Conservation (phyloP, 495 filamentous ascomycete species). For the Aspergillus asperescens region DNA sequence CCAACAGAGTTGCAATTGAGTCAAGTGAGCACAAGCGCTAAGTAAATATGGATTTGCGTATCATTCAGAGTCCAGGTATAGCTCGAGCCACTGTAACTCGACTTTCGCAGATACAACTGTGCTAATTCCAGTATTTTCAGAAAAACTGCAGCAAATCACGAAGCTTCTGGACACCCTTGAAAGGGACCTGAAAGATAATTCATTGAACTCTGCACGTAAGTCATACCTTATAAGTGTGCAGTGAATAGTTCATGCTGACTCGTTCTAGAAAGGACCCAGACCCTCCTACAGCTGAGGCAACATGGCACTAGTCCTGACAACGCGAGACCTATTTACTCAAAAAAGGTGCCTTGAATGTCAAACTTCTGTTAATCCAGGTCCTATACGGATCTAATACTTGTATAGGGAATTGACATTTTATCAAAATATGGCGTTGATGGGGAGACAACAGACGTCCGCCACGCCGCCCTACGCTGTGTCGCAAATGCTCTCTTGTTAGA, state of each 20-base stretch:
- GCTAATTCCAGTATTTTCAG: constrained; percentile 40
- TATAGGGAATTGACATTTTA: constrained; percentile 72
- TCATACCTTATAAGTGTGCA: constrained; percentile 1
- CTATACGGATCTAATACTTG: constrained; percentile 17
- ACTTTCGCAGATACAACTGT: background rate
- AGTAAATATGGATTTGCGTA: constrained; percentile 24
- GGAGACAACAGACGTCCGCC: constrained; percentile 56
- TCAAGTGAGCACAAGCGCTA: background rate
- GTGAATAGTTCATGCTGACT: constrained; percentile 6
- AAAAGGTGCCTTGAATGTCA: constrained; percentile 47
- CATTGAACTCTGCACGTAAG: constrained; percentile 54
- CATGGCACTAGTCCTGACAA: constrained; percentile 65
- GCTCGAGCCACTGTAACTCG: constrained; percentile 2
- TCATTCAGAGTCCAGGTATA: constrained; percentile 33
- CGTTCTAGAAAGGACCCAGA: constrained; percentile 54
- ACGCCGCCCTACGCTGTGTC: constrained; percentile 75
- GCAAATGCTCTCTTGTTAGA: constrained; percentile 81
- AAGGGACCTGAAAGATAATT: constrained; percentile 50
- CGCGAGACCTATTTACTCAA: constrained; percentile 76
- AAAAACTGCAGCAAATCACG: constrained; percentile 59
- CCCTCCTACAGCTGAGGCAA: constrained; percentile 71
- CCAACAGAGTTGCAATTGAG: background rate
- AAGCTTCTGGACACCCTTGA: constrained; percentile 53
- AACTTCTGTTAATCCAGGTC: background rate
- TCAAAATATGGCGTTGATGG: constrained; percentile 63